These are phyloP conservation scores for Calycina marina DNA, from an alignment of 2,329 filamentous ascomycete genomes.

Conservation along the genomic window DNA sequence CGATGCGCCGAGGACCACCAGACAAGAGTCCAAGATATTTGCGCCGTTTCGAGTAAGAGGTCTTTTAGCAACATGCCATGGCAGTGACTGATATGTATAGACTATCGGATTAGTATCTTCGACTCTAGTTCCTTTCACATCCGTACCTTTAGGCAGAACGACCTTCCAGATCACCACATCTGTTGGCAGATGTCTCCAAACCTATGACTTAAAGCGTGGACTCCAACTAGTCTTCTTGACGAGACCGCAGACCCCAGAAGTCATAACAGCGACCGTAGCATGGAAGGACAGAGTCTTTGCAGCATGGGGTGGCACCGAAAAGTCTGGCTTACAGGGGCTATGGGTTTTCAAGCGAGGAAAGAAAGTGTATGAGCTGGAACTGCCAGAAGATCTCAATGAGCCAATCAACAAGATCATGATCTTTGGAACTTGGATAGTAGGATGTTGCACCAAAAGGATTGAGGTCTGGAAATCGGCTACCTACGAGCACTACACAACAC, in stretches of 20 bases:
- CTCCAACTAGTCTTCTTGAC: constrained; percentile 90
- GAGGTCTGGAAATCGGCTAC: constrained; percentile 72
- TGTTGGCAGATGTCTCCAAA: constrained; percentile 78
- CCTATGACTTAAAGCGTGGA: constrained; percentile 82
- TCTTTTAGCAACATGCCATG: neutral
- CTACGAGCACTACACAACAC: constrained; percentile 79
- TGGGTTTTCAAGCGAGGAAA: constrained; percentile 91
- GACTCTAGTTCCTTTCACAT: constrained; percentile 78
- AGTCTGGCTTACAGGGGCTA: constrained; percentile 46
- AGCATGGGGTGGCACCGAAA: constrained; percentile 61
- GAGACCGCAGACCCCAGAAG: constrained; percentile 70
- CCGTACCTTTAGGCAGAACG: constrained; percentile 76
- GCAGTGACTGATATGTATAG: constrained; percentile 30
- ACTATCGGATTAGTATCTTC: constrained; percentile 89
- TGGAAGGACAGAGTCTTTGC: constrained; percentile 81
- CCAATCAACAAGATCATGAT: constrained; percentile 65
- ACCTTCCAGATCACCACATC: constrained; percentile 97
- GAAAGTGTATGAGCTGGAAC: constrained; percentile 60
- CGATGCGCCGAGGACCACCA: constrained; percentile 26
- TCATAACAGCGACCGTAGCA: constrained; percentile 74
- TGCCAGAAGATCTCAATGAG: constrained; percentile 50
- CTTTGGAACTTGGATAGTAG: constrained; percentile 86
- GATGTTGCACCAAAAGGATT: constrained; percentile 58
- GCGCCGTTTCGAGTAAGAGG: constrained; percentile 72
- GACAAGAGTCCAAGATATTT: constrained; percentile 64